phyloP scores from a whole-genome alignment of 139 green algal species.

The Trebouxia sp. region DNA sequence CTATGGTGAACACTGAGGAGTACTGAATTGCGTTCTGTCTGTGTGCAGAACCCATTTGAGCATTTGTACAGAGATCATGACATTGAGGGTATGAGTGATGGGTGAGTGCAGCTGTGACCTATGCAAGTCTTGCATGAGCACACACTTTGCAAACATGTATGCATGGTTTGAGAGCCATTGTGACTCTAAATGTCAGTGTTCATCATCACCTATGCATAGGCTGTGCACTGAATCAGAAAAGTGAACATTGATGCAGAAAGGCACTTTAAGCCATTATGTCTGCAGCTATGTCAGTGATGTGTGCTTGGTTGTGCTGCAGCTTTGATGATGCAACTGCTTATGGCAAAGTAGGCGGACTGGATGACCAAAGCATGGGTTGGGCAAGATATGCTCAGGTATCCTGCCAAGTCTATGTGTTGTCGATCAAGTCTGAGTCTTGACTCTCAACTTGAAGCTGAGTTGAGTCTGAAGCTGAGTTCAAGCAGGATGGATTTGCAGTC shows the following conservation, averaged over 20 bases:
- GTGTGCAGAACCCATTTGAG: slow-evolving; percentile 60
- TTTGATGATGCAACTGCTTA: slow-evolving; percentile 87
- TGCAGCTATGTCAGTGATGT: neutral
- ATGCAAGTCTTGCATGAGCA: neutral
- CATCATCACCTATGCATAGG: too few relatives aligned
- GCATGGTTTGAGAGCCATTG: too few relatives aligned
- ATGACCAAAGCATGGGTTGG: slow-evolving; percentile 93
- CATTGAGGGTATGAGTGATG: slow-evolving; percentile 66
- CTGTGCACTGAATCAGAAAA: too few relatives aligned
- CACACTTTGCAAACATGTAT: too few relatives aligned
- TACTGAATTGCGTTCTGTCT: neutral
- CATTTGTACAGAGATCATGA: slow-evolving; percentile 77
- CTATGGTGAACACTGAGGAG: too few relatives aligned
- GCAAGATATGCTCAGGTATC: slow-evolving; percentile 62
- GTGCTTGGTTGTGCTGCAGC: slow-evolving; percentile 28
- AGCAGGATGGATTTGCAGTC: too few relatives aligned
- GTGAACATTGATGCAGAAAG: too few relatives aligned
- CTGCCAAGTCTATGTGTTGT: neutral
- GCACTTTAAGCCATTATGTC: too few relatives aligned
- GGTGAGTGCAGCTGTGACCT: slow-evolving; percentile 20
- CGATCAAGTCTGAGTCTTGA: neutral
- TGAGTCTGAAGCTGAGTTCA: too few relatives aligned
- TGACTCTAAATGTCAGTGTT: too few relatives aligned
- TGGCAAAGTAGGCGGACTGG: slow-evolving; percentile 83
- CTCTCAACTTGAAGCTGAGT: too few relatives aligned